Evolutionary conservation across 164 flowering plant genomes (phyloP).

Genomic region (Warburgia ugandensis): DNA sequence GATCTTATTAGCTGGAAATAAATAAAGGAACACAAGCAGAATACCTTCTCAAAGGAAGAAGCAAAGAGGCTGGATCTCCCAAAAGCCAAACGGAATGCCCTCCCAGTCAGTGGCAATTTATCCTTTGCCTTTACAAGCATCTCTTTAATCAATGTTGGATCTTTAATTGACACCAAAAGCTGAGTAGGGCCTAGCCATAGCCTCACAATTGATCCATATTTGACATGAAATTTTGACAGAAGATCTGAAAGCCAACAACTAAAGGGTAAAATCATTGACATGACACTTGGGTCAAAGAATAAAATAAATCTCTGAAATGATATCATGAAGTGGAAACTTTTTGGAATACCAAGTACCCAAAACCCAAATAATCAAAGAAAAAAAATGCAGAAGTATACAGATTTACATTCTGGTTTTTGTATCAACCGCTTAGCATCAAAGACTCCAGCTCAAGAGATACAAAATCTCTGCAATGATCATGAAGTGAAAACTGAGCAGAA

Average conservation of each 20-base stretch:
- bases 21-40: not conserved
- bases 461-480: no score
- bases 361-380: no score
- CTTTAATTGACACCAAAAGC: conserved; percentile 54
- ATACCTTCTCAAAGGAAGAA: conserved; percentile 48
- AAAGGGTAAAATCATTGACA: no score
- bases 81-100: conserved; percentile 49
- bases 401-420: no score
- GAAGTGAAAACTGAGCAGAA: no score
- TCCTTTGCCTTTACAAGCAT: conserved; percentile 57
- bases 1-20: no score
- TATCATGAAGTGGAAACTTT: no score
- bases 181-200: conserved; percentile 63
- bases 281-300: no score
- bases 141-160: conserved; percentile 42
- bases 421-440: no score
- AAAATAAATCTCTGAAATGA: not conserved
- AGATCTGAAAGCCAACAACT: conserved; percentile 24
- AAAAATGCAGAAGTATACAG: no score
- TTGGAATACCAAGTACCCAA: no score
- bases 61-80: conserved; percentile 51
- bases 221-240: conserved; percentile 33
- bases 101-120: conserved; percentile 51
- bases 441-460: no score
- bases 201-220: conserved; percentile 58